These are phyloP conservation scores for Emergomyces africanus DNA, from an alignment of 2,329 filamentous ascomycete species.

Conservation along the genomic window DNA sequence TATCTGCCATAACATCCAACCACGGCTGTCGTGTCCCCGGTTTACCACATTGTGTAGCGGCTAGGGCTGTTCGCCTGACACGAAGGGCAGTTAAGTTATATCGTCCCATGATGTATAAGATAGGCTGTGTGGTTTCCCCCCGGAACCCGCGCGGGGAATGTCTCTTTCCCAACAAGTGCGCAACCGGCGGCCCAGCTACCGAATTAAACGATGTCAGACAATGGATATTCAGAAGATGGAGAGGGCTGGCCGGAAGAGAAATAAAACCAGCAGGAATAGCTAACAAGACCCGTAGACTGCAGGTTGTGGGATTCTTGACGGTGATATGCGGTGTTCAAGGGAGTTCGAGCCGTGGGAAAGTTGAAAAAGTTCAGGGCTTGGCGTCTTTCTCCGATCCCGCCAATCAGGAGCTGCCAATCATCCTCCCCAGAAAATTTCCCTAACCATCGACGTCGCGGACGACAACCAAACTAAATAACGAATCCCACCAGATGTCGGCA, in stretches of 20 bases:
- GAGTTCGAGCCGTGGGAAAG: not conserved
- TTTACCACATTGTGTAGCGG: constrained; percentile 25
- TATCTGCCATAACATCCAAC: constrained; percentile 43
- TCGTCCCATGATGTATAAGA: constrained; percentile 28
- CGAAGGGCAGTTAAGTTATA: constrained; percentile 35
- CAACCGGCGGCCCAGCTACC: too few relatives aligned
- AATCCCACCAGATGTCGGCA: not conserved
- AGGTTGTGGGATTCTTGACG: not conserved
- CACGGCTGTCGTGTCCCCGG: constrained; percentile 33
- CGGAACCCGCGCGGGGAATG: not conserved
- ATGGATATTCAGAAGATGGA: not conserved
- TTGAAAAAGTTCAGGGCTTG: not conserved
- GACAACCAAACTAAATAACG: not conserved
- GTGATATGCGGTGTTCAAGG: not conserved
- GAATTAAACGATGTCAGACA: not conserved
- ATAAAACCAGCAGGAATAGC: not conserved
- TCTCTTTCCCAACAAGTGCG: not conserved
- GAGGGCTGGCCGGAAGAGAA: not conserved
- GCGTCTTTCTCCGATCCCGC: not conserved
- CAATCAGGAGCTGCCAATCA: not conserved
- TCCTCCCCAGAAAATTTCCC: not conserved
- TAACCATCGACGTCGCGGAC: not conserved
- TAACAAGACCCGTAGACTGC: not conserved
- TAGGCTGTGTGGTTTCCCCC: not conserved
- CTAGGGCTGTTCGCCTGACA: constrained; percentile 31